phyloP scores from a whole-genome alignment of 2,329 filamentous ascomycete genomes.

The Penicillium capsulatum region DNA sequence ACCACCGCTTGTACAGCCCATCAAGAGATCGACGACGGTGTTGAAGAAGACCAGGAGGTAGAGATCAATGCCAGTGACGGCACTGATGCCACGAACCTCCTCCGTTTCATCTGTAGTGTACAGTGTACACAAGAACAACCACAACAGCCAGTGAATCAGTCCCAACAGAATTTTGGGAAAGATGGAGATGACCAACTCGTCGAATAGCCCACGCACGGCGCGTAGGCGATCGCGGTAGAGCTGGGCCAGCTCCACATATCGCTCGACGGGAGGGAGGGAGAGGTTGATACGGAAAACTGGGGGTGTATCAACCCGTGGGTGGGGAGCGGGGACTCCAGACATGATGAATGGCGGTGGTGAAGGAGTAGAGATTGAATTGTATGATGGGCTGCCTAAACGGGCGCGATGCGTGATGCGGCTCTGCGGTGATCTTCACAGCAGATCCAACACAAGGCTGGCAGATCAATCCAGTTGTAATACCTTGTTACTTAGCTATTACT shows the following conservation, averaged over 20 bases:
- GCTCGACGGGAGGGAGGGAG: conserved; percentile 49
- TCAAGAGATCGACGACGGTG: conserved; percentile 58
- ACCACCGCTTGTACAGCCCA: conserved; percentile 62
- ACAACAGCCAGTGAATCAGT: conserved; percentile 39
- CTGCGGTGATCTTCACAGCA: too few species aligned
- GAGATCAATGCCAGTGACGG: conserved; percentile 50
- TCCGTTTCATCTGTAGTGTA: conserved; percentile 55
- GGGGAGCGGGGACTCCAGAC: too few species aligned
- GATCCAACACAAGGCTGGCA: too few species aligned
- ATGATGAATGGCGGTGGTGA: too few species aligned
- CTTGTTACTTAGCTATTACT: too few species aligned
- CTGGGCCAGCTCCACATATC: conserved; percentile 49
- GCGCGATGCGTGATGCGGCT: too few species aligned
- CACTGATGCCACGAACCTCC: conserved; percentile 58
- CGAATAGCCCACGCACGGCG: conserved; percentile 48
- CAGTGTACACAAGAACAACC: conserved; percentile 49
- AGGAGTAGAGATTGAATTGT: too few species aligned
- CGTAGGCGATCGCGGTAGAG: conserved; percentile 45
- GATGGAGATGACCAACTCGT: conserved; percentile 45
- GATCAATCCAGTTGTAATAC: too few species aligned
- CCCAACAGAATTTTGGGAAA: conserved; percentile 24
- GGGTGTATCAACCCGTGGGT: conserved; percentile 13
- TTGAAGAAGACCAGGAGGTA: conserved; percentile 61
- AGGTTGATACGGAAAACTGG: conserved; percentile 52
- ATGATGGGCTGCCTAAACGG: too few species aligned